Percentiles rank a stretch among this genome's conserved stretches.
Conservation (phyloP, 352 stramenopile genomes). For the Phytophthora podocarpi region DNA sequence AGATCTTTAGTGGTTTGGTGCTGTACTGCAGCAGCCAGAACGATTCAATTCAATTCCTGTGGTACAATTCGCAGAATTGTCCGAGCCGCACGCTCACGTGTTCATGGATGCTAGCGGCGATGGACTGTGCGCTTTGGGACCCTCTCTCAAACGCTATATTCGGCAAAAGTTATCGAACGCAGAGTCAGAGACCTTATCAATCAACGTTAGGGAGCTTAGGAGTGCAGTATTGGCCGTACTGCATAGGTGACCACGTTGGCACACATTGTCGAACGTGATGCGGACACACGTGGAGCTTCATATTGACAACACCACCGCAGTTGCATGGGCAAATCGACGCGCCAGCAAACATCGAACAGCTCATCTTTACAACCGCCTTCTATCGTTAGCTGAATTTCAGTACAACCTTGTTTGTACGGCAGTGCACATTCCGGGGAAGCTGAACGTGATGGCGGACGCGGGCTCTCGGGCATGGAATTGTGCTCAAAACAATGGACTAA, state of each 20-base stretch:
- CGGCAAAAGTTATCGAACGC: not conserved
- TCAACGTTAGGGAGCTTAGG: conserved; percentile 19
- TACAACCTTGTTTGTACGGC: conserved; percentile 17
- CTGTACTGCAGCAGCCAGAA: not conserved
- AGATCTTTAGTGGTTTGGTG: conserved; percentile 5
- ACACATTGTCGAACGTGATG: not conserved
- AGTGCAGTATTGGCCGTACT: conserved; percentile 19
- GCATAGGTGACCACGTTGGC: conserved; percentile 11
- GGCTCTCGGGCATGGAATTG: conserved; percentile 23
- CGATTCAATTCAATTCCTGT: conserved; percentile 24
- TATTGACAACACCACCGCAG: conserved; percentile 17
- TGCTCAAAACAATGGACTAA: conserved; percentile 13
- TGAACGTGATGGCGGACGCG: conserved; percentile 19
- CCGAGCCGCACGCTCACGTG: conserved; percentile 1
- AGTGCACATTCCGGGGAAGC: conserved; percentile 22
- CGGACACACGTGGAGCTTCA: conserved; percentile 8
- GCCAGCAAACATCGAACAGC: not conserved
- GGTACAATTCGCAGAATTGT: conserved; percentile 1
- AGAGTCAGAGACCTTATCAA: not conserved
- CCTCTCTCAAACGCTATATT: not conserved
- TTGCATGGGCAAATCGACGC: conserved; percentile 10
- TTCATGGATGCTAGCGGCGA: conserved; percentile 26
- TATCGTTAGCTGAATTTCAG: conserved; percentile 28
- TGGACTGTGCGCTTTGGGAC: conserved; percentile 17
- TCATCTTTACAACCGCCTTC: conserved; percentile 10